These are phyloP conservation scores for Umbelopsis sp. DNA, from an alignment of 192 early-diverging fungal species.

Conservation along the genomic window DNA sequence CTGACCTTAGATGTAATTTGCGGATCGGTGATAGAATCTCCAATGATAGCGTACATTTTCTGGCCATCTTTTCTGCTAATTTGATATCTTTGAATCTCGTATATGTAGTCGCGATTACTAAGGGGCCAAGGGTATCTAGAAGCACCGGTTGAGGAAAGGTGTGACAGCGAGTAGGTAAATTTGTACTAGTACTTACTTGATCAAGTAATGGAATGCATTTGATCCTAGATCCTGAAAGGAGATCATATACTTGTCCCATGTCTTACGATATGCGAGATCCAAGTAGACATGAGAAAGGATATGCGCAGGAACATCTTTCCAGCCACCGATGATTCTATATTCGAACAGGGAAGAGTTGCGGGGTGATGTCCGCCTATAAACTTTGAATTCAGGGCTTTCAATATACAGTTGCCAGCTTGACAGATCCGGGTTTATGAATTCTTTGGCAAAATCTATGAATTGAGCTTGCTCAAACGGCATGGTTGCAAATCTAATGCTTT, in stretches of 20 bases:
- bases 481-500: background rate
- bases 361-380: constrained; percentile 41
- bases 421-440: constrained; percentile 28
- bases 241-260: constrained; percentile 60
- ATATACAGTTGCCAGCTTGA: constrained; percentile 45
- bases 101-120: constrained; percentile 53
- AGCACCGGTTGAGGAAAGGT: background rate
- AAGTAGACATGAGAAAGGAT: constrained; percentile 53
- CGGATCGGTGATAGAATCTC: constrained; percentile 30
- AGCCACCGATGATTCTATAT: constrained; percentile 52
- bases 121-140: constrained; percentile 51
- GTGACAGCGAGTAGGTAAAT: background rate
- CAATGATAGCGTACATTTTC: constrained; percentile 32
- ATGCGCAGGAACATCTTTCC: constrained; percentile 41
- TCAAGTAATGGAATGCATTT: constrained; percentile 44
- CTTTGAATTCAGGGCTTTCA: constrained; percentile 43
- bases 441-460: constrained; percentile 24
- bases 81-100: constrained; percentile 34
- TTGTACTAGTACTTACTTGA: constrained; percentile 29
- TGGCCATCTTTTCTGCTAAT: constrained; percentile 1
- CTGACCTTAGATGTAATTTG: constrained; percentile 35
- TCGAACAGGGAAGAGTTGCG: constrained; percentile 49
- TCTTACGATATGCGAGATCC: constrained; percentile 54
- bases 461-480: constrained; percentile 1
- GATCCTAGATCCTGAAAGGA: constrained; percentile 41